Evolutionary conservation across 768 basidiomycete species (phyloP), one percentile per base, ranked within the genome.

Genomic region (Cystobasidium tubakii): DNA sequence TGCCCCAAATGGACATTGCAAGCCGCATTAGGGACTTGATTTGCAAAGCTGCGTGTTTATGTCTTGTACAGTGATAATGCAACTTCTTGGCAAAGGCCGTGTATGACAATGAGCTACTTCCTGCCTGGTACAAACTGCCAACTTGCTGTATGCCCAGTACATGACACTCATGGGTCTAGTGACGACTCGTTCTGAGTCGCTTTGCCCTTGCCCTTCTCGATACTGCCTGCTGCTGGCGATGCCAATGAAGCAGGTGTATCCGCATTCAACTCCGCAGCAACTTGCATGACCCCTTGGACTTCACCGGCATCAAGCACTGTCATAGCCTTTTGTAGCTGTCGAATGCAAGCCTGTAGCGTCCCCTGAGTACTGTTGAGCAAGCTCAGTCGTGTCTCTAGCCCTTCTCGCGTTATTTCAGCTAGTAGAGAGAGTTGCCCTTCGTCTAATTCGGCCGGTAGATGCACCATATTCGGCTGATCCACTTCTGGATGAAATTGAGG

Each of bases 371-470:
- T 85, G 81, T 92, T 88, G 43, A 97, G 82, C 44, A 91, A 85
- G 53, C 87, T 84, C 75, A 97, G 81, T 69, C 91, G 86, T 77
- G 92, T 91, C 76, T 93, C 90, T 62, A 96, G 89, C 6, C 89
- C 89, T 76, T 90, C 89, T 67, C 90, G 84, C 31, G 90, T 91
- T 44, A 88, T 79, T 31, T 78, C 82, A 75, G 92, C 90, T 81
- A 92, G 82, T 23, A 84, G 81, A 21, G 84, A 82, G 15, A 92
- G 83, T 77, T 91, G 89, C 46, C 86, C 85, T 19, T 87, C 86
- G 4, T 84, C 86, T 71, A 87, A 78, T 39, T 82, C 82, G 12
- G 84, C 80, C 25, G 87, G 86, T 34, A 86, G 80, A 1, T 50
- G 66, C 19, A 76, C n/a, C 57, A 44, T 13, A 23, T 42, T 64